A percentile compares a stretch with the other conserved stretches of the same genome.
phyloP scores from a whole-genome alignment of 345 rosid genomes.

The Arabidopsis arenosa region DNA sequence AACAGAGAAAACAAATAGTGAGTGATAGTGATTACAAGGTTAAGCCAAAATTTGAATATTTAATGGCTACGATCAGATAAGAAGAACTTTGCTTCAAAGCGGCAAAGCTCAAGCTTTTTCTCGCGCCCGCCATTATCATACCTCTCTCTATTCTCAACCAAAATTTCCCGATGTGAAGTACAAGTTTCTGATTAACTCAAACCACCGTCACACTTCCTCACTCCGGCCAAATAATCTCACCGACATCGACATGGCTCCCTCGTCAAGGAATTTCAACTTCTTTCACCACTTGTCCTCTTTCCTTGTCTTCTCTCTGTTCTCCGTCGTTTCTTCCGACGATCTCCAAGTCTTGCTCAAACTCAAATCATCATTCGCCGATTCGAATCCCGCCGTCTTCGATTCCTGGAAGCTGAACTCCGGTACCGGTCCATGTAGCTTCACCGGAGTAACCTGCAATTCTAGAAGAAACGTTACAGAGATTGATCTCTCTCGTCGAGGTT shows the following conservation, averaged over 20 bases:
- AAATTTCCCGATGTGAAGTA: constrained; percentile 34
- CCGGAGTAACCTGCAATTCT: constrained; percentile 66
- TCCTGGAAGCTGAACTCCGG: constrained; percentile 54
- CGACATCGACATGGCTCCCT: constrained; percentile 34
- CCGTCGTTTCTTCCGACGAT: constrained; percentile 58
- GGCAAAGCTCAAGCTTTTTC: constrained; percentile 32
- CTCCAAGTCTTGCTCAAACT: constrained; percentile 57
- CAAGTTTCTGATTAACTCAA: constrained; percentile 7
- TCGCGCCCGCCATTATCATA: constrained; percentile 25
- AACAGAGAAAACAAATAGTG: background rate
- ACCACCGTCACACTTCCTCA: constrained; percentile 19
- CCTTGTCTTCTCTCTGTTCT: constrained; percentile 45
- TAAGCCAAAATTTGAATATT: constrained; percentile 36
- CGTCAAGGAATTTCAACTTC: background rate
- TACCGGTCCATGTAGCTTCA: constrained; percentile 51
- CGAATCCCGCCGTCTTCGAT: constrained; percentile 47
- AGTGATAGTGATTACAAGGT: background rate
- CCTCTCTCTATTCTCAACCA: background rate
- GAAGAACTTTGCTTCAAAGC: constrained; percentile 42
- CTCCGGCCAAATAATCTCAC: background rate
- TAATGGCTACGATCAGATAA: constrained; percentile 36
- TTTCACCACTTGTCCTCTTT: constrained; percentile 15
- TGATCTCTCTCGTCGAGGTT: constrained; percentile 60
- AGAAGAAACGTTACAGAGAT: constrained; percentile 59
- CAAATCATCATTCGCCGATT: constrained; percentile 49